Conservation (phyloP, 371 early-diverging fungal species). For the Conidiobolus incongruus region DNA sequence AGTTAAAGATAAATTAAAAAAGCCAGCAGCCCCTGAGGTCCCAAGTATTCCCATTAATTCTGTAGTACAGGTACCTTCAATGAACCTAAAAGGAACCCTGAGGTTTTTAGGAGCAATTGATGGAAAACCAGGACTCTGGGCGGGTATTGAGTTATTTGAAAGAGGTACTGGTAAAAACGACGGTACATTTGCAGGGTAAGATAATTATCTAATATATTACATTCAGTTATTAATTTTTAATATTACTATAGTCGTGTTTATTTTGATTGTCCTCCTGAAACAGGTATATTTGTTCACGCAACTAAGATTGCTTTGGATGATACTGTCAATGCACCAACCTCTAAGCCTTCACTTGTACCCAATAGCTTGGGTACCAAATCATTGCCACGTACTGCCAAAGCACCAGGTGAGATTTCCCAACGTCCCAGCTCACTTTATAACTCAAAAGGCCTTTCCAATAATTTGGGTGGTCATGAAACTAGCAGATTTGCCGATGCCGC, state of each 20-base stretch:
- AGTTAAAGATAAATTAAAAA: too few species aligned
- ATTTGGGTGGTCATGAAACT: too few species aligned
- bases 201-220: neutral
- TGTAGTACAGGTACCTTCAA: too few species aligned
- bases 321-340: neutral
- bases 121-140: constrained; percentile 51
- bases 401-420: neutral
- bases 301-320: constrained; percentile 17
- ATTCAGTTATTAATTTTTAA: constrained; percentile 1
- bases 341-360: neutral
- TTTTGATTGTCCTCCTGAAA: constrained; percentile 36
- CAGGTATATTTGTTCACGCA: constrained; percentile 43
- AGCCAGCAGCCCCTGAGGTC: too few species aligned
- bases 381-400: neutral
- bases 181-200: constrained; percentile 47
- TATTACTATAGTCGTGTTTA: constrained; percentile 21
- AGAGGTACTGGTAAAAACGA: constrained; percentile 60
- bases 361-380: neutral
- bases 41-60: too few species aligned
- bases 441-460: too few species aligned
- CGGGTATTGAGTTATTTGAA: constrained; percentile 51
- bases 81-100: constrained; percentile 28
- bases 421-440: too few species aligned
- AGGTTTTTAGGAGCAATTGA: constrained; percentile 42
- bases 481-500: too few species aligned